phyloP scores from a whole-genome alignment of 192 early-diverging fungal species.

The Kickxella alabastrina region DNA sequence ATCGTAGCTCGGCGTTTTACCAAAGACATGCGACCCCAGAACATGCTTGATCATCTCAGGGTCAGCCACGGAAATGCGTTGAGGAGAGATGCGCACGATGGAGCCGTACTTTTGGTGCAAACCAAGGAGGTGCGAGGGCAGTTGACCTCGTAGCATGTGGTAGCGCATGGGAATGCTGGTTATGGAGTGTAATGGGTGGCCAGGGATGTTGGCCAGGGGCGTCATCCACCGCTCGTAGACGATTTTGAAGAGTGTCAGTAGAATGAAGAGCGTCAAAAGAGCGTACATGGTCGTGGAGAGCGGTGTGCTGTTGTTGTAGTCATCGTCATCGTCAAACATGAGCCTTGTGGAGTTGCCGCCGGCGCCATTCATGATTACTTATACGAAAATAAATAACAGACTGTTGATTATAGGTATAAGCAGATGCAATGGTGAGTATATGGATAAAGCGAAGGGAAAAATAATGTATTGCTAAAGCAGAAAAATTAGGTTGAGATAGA shows the following conservation, averaged over 20 bases:
- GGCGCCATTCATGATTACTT: constrained; percentile 30
- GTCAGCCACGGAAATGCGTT: constrained; percentile 37
- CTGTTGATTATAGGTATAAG: background rate
- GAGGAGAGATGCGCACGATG: constrained; percentile 37
- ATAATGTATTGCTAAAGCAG: constrained; percentile 1
- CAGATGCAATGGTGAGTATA: background rate
- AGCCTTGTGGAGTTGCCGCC: constrained; percentile 46
- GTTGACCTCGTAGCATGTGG: constrained; percentile 40
- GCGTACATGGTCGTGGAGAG: constrained; percentile 38
- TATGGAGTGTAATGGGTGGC: constrained; percentile 20
- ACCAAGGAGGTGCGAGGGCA: constrained; percentile 19
- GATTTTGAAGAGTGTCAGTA: constrained; percentile 34
- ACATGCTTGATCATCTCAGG: constrained; percentile 20
- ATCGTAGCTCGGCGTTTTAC: constrained; percentile 34
- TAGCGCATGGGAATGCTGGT: constrained; percentile 43
- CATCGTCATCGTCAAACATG: constrained; percentile 43
- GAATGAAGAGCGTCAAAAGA: constrained; percentile 5
- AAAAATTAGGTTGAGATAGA: background rate
- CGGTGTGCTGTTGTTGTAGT: constrained; percentile 21
- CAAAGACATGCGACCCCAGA: constrained; percentile 23
- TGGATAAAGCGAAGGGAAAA: too few species aligned
- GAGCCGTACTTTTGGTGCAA: constrained; percentile 31
- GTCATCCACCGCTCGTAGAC: constrained; percentile 51
- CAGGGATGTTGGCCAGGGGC: constrained; percentile 30
- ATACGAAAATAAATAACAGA: background rate